A percentile compares a stretch with the other conserved stretches of the same genome.
phyloP scores from a whole-genome alignment of 1,284 basidiomycete genomes.

The Boletus hoseneyae region DNA sequence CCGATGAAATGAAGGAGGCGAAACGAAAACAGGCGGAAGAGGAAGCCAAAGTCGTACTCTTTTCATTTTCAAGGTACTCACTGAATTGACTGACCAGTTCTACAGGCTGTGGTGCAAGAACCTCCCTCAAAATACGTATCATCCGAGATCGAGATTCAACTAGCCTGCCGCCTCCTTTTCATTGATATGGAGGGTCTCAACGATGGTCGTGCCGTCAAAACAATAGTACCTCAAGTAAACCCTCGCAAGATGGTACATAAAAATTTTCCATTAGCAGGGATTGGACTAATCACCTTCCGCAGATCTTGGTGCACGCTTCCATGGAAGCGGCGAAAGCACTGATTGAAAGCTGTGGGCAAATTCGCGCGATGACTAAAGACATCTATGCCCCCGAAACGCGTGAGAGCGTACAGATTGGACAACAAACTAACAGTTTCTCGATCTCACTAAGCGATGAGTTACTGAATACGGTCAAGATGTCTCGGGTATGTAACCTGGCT shows the following conservation, averaged over 20 bases:
- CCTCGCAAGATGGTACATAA: conserved; percentile 84
- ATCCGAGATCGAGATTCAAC: conserved; percentile 68
- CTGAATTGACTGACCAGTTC: conserved; percentile 1
- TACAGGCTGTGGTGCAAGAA: conserved; percentile 69
- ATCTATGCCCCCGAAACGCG: conserved; percentile 77
- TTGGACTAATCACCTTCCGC: conserved; percentile 5
- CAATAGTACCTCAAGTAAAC: conserved; percentile 94
- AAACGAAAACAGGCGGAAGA: conserved; percentile 75
- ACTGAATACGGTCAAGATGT: conserved; percentile 79
- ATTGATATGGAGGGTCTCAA: conserved; percentile 96
- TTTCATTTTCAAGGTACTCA: neutral
- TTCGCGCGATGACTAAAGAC: conserved; percentile 86
- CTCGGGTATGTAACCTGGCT: conserved; percentile 57
- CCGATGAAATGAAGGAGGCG: conserved; percentile 74
- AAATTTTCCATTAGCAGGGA: conserved; percentile 2
- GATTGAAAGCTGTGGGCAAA: conserved; percentile 75
- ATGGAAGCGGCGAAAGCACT: conserved; percentile 65
- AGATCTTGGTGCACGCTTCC: conserved; percentile 88
- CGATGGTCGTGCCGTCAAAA: conserved; percentile 95
- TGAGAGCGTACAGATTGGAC: conserved; percentile 85
- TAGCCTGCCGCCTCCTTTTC: conserved; percentile 84
- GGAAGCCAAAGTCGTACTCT: conserved; percentile 57
- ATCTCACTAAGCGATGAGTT: conserved; percentile 91
- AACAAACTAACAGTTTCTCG: conserved; percentile 93
- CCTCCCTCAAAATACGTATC: conserved; percentile 90